Evolutionary conservation across 2,329 filamentous ascomycete species (phyloP).

Genomic region (Curvularia spicifera): DNA sequence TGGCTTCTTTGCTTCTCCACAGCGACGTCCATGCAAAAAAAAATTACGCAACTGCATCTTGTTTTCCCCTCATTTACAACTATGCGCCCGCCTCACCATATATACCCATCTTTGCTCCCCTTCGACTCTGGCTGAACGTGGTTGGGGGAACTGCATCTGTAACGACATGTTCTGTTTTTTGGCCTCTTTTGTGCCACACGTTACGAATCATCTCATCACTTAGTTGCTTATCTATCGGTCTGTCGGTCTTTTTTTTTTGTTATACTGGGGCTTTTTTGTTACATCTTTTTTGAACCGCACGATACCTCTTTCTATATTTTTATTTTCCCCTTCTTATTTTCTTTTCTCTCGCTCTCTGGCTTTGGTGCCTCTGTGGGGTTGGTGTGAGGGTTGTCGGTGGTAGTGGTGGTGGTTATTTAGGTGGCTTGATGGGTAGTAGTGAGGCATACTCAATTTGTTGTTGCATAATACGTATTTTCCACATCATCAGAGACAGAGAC

Average conservation of each 20-base stretch:
- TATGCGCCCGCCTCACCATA: slow-evolving; percentile 3
- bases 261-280: background rate
- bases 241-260: background rate
- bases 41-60: background rate
- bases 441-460: no score
- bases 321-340: background rate
- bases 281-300: background rate
- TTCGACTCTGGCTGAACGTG: background rate
- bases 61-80: background rate
- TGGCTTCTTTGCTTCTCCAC: background rate
- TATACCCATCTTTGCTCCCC: slow-evolving; percentile 8
- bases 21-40: background rate
- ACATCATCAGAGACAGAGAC: no score
- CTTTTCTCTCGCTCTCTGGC: background rate
- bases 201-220: slow-evolving; percentile 1
- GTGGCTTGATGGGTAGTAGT: no score
- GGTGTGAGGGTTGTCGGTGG: no score
- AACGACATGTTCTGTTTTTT: slow-evolving; percentile 7
- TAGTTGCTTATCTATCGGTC: background rate
- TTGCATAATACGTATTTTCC: no score
- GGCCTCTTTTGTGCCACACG: background rate
- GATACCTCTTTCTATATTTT: background rate
- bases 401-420: no score
- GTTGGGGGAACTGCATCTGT: slow-evolving; percentile 6
- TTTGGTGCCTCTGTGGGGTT: no score